phyloP scores from a whole-genome alignment of 2,329 filamentous ascomycete species.

The Massarina eburnea region DNA sequence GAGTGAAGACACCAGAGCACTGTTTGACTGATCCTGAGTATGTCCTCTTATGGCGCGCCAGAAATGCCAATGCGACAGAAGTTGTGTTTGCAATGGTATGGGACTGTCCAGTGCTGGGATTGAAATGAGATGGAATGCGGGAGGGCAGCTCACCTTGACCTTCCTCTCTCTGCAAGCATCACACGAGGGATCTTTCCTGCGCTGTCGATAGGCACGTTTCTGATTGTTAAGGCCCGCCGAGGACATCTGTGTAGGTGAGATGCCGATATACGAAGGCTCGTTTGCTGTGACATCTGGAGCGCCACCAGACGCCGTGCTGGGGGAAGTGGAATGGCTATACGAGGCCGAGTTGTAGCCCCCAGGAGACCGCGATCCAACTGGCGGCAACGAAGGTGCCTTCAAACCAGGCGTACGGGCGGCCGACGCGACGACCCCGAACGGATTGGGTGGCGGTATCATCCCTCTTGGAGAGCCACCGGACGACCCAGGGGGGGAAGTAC shows the following conservation, averaged over 20 bases:
- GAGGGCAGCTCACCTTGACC: slow-evolving; percentile 57
- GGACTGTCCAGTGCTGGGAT: background rate
- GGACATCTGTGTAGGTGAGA: slow-evolving; percentile 45
- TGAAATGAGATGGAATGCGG: background rate
- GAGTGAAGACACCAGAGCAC: background rate
- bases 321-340: slow-evolving; percentile 40
- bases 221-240: slow-evolving; percentile 67
- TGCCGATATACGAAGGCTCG: slow-evolving; percentile 41
- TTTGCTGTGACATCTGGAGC: slow-evolving; percentile 32
- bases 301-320: slow-evolving; percentile 38
- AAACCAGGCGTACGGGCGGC: slow-evolving; percentile 27
- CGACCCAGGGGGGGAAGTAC: slow-evolving; percentile 36
- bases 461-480: slow-evolving; percentile 35
- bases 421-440: slow-evolving; percentile 30
- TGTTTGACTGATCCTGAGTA: background rate
- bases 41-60: background rate
- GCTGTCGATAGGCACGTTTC: slow-evolving; percentile 91
- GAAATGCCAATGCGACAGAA: background rate
- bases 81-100: background rate
- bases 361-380: slow-evolving; percentile 34
- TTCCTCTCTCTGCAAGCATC: slow-evolving; percentile 90
- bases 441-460: slow-evolving; percentile 37
- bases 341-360: slow-evolving; percentile 31
- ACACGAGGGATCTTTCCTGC: slow-evolving; percentile 94
- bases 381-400: slow-evolving; percentile 30